Conservation (phyloP, 805 yeast species). For the Wickerhamomyces subpelliculosus region DNA sequence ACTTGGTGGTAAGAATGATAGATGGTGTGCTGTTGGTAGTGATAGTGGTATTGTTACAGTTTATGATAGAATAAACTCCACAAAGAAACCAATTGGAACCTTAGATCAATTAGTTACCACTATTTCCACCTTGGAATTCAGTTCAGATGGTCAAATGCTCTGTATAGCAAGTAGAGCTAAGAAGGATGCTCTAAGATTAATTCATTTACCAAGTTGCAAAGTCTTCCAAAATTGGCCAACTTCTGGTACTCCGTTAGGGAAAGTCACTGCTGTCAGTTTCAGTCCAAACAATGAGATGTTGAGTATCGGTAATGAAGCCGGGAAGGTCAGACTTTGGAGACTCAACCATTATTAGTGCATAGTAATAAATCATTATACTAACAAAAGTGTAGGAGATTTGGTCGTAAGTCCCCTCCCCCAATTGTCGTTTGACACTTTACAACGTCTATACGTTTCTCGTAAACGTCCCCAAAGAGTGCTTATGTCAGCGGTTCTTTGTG, state of each 20-base stretch:
- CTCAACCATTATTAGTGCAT: constrained; percentile 60
- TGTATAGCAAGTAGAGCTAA: constrained; percentile 80
- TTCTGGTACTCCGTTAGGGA: constrained; percentile 92
- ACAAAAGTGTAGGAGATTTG: too few relatives aligned
- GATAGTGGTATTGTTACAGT: constrained; percentile 84
- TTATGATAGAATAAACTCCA: constrained; percentile 49
- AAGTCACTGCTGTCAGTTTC: constrained; percentile 74
- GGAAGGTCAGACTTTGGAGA: constrained; percentile 84
- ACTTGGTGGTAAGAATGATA: constrained; percentile 60
- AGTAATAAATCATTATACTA: too few relatives aligned
- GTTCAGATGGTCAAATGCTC: constrained; percentile 83
- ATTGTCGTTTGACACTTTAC: too few relatives aligned
- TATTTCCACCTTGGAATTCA: constrained; percentile 65
- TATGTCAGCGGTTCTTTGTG: too few relatives aligned
- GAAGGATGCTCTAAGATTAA: constrained; percentile 79
- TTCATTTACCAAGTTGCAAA: constrained; percentile 80
- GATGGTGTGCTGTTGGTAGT: constrained; percentile 87
- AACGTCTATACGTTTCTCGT: too few relatives aligned
- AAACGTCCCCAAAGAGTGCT: too few relatives aligned
- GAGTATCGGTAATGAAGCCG: constrained; percentile 86
- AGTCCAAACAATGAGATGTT: constrained; percentile 78
- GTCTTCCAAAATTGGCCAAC: constrained; percentile 97
- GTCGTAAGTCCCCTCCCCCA: too few relatives aligned
- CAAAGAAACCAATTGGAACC: constrained; percentile 50
- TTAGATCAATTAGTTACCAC: constrained; percentile 79